Evolutionary conservation across 805 yeast genomes (phyloP).

Genomic region (Candida xyloterini): DNA sequence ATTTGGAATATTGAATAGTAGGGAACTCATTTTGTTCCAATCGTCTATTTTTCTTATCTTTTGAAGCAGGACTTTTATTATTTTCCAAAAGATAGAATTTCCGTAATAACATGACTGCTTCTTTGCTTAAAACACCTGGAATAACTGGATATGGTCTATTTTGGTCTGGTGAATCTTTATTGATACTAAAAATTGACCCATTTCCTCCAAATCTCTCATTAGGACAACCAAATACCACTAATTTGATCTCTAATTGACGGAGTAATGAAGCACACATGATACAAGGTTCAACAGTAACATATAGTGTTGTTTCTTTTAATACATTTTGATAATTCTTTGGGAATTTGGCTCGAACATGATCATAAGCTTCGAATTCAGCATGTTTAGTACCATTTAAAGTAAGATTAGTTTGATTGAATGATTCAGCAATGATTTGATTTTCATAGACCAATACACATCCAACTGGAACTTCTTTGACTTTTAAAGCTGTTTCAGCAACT

Average conservation of each 20-base stretch:
- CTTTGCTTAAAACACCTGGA: conserved; percentile 79
- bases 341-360: conserved; percentile 40
- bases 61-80: conserved; percentile 78
- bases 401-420: conserved; percentile 83
- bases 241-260: conserved; percentile 69
- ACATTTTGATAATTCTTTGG: conserved; percentile 30
- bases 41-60: conserved; percentile 65
- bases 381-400: conserved; percentile 86
- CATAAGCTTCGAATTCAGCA: conserved; percentile 87
- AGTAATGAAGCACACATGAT: conserved; percentile 96
- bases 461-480: conserved; percentile 76
- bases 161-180: conserved; percentile 38
- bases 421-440: conserved; percentile 59
- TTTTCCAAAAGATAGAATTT: conserved; percentile 85
- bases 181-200: conserved; percentile 74
- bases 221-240: conserved; percentile 87
- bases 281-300: conserved; percentile 97
- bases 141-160: conserved; percentile 47
- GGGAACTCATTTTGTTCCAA: conserved; percentile 60
- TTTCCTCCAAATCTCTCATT: conserved; percentile 97
- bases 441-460: conserved; percentile 67
- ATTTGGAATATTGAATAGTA: conserved; percentile 50
- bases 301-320: conserved; percentile 60
- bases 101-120: conserved; percentile 78
- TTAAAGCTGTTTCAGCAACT: conserved; percentile 63